A percentile compares a stretch with the other conserved stretches of the same genome.
phyloP scores from a whole-genome alignment of 129 eudicot genomes.

The Dittrichia graveolens region DNA sequence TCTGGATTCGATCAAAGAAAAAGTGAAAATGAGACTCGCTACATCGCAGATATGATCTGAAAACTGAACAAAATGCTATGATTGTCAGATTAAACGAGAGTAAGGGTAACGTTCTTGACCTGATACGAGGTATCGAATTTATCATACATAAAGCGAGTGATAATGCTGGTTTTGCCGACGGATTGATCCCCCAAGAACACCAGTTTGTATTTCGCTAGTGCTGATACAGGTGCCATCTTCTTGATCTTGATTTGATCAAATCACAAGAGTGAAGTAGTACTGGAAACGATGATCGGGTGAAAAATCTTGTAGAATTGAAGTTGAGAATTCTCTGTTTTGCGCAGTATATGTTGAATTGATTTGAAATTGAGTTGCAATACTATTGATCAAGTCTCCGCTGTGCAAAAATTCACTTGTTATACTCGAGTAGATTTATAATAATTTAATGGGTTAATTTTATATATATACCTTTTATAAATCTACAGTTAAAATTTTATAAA shows the following conservation, averaged over 20 bases:
- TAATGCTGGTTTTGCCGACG: slow-evolving; percentile 91
- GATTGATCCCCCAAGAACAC: slow-evolving; percentile 84
- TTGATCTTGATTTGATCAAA: slow-evolving; percentile 24
- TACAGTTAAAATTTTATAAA: too few relatives aligned
- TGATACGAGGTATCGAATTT: slow-evolving; percentile 58
- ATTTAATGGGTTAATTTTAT: neutral
- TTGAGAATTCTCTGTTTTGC: slow-evolving; percentile 9
- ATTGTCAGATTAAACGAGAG: slow-evolving; percentile 16
- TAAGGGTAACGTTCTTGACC: slow-evolving; percentile 31
- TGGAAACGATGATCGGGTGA: neutral
- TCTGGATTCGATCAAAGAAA: slow-evolving; percentile 21
- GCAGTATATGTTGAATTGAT: slow-evolving; percentile 28
- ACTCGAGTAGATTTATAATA: neutral
- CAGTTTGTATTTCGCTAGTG: slow-evolving; percentile 61
- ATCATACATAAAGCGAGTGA: slow-evolving; percentile 85
- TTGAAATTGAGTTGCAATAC: slow-evolving; percentile 20
- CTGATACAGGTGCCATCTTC: slow-evolving; percentile 53
- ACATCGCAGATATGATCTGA: slow-evolving; percentile 31
- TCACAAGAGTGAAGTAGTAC: neutral
- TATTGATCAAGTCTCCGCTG: slow-evolving; percentile 27
- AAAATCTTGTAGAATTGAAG: slow-evolving; percentile 2
- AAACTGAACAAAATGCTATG: neutral
- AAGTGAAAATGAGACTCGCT: neutral
- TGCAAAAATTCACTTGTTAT: neutral
- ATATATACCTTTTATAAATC: too few relatives aligned